Evolutionary conservation across 495 filamentous ascomycete genomes (phyloP), one percentile per base, ranked within the genome.

Genomic region (Umbilicaria muhlenbergii): DNA sequence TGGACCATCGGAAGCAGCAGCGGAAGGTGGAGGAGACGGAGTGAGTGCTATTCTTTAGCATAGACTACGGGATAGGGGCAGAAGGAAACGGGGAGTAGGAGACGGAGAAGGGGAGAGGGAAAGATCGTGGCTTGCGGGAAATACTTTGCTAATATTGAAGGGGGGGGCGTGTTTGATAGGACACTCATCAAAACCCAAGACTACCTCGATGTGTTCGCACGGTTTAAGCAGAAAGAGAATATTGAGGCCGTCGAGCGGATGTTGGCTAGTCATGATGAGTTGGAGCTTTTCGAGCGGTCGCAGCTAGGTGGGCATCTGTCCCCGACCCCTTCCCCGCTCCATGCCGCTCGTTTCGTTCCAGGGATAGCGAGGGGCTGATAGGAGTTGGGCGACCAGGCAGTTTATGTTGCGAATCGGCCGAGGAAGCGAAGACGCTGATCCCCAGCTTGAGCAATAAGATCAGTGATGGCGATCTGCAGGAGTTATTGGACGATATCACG

Each of bases 391-490:
- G 39, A 18, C 19, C 19, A 92, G 89, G 85, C 5, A 86, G 85
- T 44, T 69, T 98, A 17, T 93, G 86, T 62, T 94, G 86, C 55
- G 87, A 94, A 51, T 80, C 73, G 17, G 79, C 82, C 35, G 92
- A 98, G 51, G 91, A 98, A 67, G 92, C 91, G 51, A 94, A 94
- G 68, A 93, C 84, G 8, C 70, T 98, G 37, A 93, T 98, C 44
- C 91, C 91, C 0, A 93, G 85, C 51, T 67, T 98, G 17, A 70
- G 77, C 48, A 73, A 83, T 55, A 98, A 96, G 64, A 89, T 94
- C 51, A 64, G 67, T 14, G 92, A 98, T 60, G 78, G 78, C 11
- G 85, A 93, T 50, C 56, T 98, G 50, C 80, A 93, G 56, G 80
- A 88, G 46, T 58, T 95, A 47, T 64, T 96, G 43, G 78, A 95